Evolutionary conservation across 2,329 filamentous ascomycete species (phyloP).

Genomic region (Xylariaceae sp.): DNA sequence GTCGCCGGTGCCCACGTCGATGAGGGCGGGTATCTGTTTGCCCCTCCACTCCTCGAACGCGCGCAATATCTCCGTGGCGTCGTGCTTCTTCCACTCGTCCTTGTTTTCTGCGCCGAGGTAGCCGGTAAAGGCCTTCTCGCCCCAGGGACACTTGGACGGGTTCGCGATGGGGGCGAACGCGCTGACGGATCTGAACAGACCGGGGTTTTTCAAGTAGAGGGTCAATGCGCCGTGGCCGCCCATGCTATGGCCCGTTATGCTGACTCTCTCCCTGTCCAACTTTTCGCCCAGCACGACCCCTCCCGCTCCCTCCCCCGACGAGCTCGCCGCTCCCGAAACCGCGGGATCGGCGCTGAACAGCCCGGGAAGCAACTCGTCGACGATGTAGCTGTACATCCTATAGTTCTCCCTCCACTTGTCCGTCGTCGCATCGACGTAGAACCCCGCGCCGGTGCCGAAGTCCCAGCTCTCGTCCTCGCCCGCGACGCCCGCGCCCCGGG

Average conservation of each 20-base stretch:
- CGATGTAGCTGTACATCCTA: constrained; percentile 92
- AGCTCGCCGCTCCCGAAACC: constrained; percentile 20
- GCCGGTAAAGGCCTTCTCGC: constrained; percentile 87
- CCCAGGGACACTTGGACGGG: constrained; percentile 82
- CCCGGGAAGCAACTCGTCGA: constrained; percentile 73
- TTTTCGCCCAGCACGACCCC: constrained; percentile 49
- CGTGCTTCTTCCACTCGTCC: constrained; percentile 79
- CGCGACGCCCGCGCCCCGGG: constrained; percentile 71
- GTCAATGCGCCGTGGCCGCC: constrained; percentile 93
- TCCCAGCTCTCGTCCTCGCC: constrained; percentile 88
- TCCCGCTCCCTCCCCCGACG: no score
- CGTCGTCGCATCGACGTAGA: constrained; percentile 84
- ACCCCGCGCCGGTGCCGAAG: constrained; percentile 86
- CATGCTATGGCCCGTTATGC: constrained; percentile 94
- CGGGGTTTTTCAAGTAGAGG: constrained; percentile 85
- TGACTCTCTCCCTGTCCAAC: constrained; percentile 66
- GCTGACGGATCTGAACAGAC: constrained; percentile 80
- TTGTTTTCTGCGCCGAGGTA: constrained; percentile 72
- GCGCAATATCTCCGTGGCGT: constrained; percentile 86
- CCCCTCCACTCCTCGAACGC: constrained; percentile 59
- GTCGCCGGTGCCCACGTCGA: constrained; percentile 91
- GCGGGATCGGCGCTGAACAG: constrained; percentile 60
- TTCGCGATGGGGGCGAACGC: constrained; percentile 90
- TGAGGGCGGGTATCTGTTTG: constrained; percentile 65
- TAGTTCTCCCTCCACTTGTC: constrained; percentile 73